phyloP scores from a whole-genome alignment of 2,329 filamentous ascomycete genomes.

The Aspergillus tanneri region DNA sequence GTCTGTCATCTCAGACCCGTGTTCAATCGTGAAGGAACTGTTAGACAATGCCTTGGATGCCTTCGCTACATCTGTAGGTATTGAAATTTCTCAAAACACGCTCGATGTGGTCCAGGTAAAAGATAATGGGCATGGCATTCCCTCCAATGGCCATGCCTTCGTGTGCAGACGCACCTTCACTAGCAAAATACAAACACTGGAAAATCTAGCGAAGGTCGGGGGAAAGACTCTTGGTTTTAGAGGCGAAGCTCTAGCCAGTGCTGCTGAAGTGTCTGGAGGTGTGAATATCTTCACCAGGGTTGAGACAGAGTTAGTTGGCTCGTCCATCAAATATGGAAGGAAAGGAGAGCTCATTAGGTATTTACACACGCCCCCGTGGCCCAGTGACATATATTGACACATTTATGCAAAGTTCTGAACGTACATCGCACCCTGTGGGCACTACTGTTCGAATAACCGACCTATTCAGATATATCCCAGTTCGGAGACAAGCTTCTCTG shows the following conservation, averaged over 20 bases:
- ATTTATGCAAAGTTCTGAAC: constrained; percentile 32
- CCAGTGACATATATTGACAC: constrained; percentile 1
- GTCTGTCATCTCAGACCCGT: constrained; percentile 57
- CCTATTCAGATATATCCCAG: constrained; percentile 59
- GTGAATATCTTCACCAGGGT: constrained; percentile 57
- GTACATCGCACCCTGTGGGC: constrained; percentile 57
- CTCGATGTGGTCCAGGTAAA: constrained; percentile 63
- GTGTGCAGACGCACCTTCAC: constrained; percentile 61
- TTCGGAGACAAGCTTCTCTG: constrained; percentile 56
- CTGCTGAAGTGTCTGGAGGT: constrained; percentile 57
- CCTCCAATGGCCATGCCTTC: constrained; percentile 53
- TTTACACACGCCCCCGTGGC: neutral
- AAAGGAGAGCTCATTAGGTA: constrained; percentile 52
- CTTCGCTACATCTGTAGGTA: constrained; percentile 54
- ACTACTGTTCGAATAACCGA: constrained; percentile 59
- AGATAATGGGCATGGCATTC: constrained; percentile 64
- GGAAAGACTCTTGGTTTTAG: constrained; percentile 62
- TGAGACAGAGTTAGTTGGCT: constrained; percentile 56
- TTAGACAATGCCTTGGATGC: constrained; percentile 68
- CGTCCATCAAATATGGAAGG: constrained; percentile 51
- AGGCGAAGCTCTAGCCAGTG: constrained; percentile 63
- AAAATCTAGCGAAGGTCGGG: constrained; percentile 57
- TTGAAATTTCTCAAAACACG: constrained; percentile 60
- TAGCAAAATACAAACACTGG: constrained; percentile 60
- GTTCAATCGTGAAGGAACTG: constrained; percentile 63